phyloP scores from a whole-genome alignment of 805 yeast genomes.

The Pichia exigua region DNA sequence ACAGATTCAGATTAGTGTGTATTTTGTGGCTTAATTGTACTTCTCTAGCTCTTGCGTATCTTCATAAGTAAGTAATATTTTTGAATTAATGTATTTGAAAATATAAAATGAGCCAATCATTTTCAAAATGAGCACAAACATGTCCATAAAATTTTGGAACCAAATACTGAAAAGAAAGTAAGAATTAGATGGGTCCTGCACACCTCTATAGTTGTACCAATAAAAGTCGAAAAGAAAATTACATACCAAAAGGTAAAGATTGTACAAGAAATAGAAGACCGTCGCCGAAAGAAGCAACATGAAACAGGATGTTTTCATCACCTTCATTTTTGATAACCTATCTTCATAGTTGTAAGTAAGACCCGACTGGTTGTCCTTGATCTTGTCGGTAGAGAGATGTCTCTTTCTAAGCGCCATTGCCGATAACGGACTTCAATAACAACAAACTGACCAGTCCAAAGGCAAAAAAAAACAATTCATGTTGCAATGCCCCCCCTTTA shows the following conservation, averaged over 20 bases:
- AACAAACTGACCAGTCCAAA: no score
- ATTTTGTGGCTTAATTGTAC: slow-evolving; percentile 12
- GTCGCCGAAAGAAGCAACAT: not conserved
- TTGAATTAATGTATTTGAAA: slow-evolving; percentile 16
- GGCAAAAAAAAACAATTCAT: not conserved
- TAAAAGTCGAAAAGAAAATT: slow-evolving; percentile 6
- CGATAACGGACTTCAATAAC: not conserved
- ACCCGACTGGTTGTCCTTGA: slow-evolving; percentile 1
- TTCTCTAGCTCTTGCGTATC: slow-evolving; percentile 25
- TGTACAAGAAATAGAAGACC: not conserved
- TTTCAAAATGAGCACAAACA: slow-evolving; percentile 14
- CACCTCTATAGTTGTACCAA: slow-evolving; percentile 6
- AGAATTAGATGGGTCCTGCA: not conserved
- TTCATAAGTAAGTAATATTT: slow-evolving; percentile 15
- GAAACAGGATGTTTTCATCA: slow-evolving; percentile 2
- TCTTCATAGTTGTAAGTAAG: slow-evolving; percentile 7
- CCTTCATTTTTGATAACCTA: not conserved
- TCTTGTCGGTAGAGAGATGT: not conserved
- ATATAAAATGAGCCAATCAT: slow-evolving; percentile 12
- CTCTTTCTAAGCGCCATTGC: not conserved
- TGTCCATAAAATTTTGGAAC: slow-evolving; percentile 8
- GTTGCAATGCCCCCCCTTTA: not conserved
- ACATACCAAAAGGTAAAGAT: not conserved
- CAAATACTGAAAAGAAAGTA: not conserved
- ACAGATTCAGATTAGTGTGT: slow-evolving; percentile 7